These are phyloP conservation scores for Aureoboletus auriporus DNA, from an alignment of 768 basidiomycete genomes.

Conservation along the genomic window DNA sequence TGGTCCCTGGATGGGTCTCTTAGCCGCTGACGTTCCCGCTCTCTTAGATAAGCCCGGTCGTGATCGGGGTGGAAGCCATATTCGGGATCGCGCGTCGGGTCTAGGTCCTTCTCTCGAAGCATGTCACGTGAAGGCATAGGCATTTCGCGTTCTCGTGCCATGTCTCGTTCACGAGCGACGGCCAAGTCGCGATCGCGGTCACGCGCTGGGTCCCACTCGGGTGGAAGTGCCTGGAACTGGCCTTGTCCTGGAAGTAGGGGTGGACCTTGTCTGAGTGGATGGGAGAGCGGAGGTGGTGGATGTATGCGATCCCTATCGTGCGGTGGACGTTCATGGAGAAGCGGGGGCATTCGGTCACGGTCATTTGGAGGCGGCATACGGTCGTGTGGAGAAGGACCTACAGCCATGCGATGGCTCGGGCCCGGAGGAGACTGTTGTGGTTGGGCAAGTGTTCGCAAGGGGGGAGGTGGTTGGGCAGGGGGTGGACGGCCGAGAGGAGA, in stretches of 20 bases:
- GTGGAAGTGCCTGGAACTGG: slow-evolving; percentile 27
- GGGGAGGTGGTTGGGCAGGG: slow-evolving; percentile 15
- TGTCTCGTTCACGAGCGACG: slow-evolving; percentile 25
- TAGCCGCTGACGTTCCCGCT: slow-evolving; percentile 19
- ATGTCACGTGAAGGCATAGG: slow-evolving; percentile 21
- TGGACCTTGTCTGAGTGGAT: slow-evolving; percentile 17
- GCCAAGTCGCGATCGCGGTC: slow-evolving; percentile 23
- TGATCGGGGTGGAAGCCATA: slow-evolving; percentile 21
- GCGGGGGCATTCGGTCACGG: slow-evolving; percentile 23
- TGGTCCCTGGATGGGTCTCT: slow-evolving; percentile 20
- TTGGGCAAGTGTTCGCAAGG: slow-evolving; percentile 9
- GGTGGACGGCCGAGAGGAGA: slow-evolving; percentile 21
- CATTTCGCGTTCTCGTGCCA: slow-evolving; percentile 21
- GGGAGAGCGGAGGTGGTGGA: slow-evolving; percentile 18
- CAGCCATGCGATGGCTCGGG: slow-evolving; percentile 18
- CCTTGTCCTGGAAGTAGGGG: slow-evolving; percentile 27
- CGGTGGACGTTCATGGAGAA: slow-evolving; percentile 20
- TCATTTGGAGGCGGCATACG: slow-evolving; percentile 21
- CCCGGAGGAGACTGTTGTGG: slow-evolving; percentile 24
- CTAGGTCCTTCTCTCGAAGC: slow-evolving; percentile 21
- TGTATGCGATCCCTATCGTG: slow-evolving; percentile 28
- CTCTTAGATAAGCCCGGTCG: slow-evolving; percentile 20
- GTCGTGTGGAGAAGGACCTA: slow-evolving; percentile 18
- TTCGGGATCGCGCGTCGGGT: slow-evolving; percentile 22
- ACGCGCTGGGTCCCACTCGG: slow-evolving; percentile 24